Conservation (phyloP, 352 stramenopile genomes). For the Saprolegnia diclina region DNA sequence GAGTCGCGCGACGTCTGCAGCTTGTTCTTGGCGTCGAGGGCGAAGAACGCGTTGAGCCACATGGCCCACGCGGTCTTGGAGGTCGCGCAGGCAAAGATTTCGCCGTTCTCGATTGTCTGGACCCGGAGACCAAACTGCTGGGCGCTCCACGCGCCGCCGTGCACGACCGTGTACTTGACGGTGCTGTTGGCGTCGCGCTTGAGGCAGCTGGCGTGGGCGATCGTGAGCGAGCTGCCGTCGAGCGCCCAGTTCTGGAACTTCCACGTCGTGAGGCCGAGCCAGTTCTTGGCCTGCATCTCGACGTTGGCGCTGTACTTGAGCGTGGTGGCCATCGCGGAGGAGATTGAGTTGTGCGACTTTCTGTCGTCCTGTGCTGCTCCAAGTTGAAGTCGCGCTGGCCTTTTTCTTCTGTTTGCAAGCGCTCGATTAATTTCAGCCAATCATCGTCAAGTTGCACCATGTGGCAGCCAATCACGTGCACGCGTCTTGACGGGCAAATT, state of each 20-base stretch:
- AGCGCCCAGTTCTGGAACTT: neutral
- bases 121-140: slow-evolving; percentile 7
- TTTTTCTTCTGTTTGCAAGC: neutral
- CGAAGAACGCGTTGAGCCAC: slow-evolving; percentile 10
- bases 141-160: neutral
- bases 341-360: neutral
- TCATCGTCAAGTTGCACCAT: neutral
- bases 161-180: neutral
- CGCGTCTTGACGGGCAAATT: neutral
- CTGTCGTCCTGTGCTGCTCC: neutral
- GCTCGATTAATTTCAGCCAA: neutral
- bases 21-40: neutral
- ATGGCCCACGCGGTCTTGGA: slow-evolving; percentile 13
- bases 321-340: neutral
- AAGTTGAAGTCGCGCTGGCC: neutral
- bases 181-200: neutral
- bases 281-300: neutral
- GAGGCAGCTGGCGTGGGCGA: neutral
- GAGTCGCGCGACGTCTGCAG: neutral
- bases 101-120: neutral
- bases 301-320: neutral
- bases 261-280: neutral
- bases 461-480: neutral
- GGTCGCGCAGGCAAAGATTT: neutral
- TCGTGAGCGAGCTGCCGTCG: neutral